Evolutionary conservation across 371 early-diverging fungal genomes (phyloP), one percentile per base, ranked within the genome.

Genomic region (Mucor mucedo): DNA sequence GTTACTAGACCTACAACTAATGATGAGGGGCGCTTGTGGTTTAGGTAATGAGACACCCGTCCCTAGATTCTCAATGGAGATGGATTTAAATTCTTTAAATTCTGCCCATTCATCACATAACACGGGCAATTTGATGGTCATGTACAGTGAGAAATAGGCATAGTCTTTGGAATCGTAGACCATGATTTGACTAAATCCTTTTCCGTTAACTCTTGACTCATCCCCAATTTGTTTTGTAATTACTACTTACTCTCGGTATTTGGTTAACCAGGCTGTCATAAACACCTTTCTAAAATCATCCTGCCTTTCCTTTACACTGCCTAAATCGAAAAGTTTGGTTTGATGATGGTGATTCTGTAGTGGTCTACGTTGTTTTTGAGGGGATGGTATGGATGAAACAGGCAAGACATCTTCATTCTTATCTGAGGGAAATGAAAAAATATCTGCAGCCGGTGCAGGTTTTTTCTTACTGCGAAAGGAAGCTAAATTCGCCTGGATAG

Each of bases 111-210:
- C 4, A 14, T 30, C 21, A n/a, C 1, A 9, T 13, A 21, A 45
- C 10, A 13, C 3, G 16, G 2, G 44, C 54, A 47, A 47, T 5
- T 2, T 16, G 21, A 47, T 21, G n/a, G n/a, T 4, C n/a, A 47
- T 27, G 7, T 5, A 0, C 9, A 47, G 5, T 4, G 47, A 21
- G 21, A 47, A 21, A 21, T 9, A 8, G 8, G 5, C n/a, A 47
- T 47, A 47, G 1, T 40, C 7, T 0, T 11, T 5, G 21, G 14
- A n/a, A 48, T 55, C 54, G 28, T 55, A 55, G 16, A 40, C 38
- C 11, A 62, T n/a, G 16, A 47, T 48, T 2, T 55, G 10, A 8
- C 62, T 62, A 55, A 21, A 21, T 21, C 21, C 21, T 21, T 21
- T 21, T 21, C 21, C 21, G 21, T 21, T 21, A 21, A 21, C 21